Base-by-base conservation (phyloP, 352 stramenopile species). In the Thalassiosira exigua region DNA sequence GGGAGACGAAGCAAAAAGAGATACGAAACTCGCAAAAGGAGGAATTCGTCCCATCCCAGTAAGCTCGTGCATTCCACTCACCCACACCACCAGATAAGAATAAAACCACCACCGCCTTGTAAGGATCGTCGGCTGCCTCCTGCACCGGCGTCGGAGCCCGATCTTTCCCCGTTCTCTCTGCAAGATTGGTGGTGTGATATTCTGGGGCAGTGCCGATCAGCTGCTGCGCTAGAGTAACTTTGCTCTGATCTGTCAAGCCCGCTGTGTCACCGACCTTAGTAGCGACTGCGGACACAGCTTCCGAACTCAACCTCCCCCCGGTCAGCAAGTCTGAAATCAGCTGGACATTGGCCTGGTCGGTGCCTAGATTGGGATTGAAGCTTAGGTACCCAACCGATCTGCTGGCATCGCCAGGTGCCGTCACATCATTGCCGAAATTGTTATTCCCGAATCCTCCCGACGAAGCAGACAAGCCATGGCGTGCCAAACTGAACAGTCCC, bases 261-360 rank as follows among this genome's bases (percentile, higher is more conserved):
- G 42, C 53, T n/a, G 50, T 64, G 11, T 62, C 50, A 32, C 82
- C 54, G 44, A 64, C 29, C 29, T 22, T 26, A 22, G 32, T 69
- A 24, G 24, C 30, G 44, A 81, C 70, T 39, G 12, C 33, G 54
- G 64, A 29, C 3, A 81, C 41, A 79, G 79, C 36, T 72, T 62
- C 50, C 21, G 67, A 3, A 32, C 66, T 80, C 41, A 94, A 53
- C 27, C 88, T 65, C 44, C 88, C 90, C 48, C 29, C 62, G 33
- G 86, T 93, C 5, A 94, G 58, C 17, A 94, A 65, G n/a, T 82
- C 65, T 27, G 84, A 64, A 21, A 93, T 79, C n/a, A 91, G 72
- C 39, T 87, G 62, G 5, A 93, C 73, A 51, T 90, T 67, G 51
- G 69, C 62, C 21, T 42, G 33, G 26, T 52, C 53, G 7, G 24